Base-by-base conservation (phyloP, 148 eudicot species). In the Arbutus unedo region DNA sequence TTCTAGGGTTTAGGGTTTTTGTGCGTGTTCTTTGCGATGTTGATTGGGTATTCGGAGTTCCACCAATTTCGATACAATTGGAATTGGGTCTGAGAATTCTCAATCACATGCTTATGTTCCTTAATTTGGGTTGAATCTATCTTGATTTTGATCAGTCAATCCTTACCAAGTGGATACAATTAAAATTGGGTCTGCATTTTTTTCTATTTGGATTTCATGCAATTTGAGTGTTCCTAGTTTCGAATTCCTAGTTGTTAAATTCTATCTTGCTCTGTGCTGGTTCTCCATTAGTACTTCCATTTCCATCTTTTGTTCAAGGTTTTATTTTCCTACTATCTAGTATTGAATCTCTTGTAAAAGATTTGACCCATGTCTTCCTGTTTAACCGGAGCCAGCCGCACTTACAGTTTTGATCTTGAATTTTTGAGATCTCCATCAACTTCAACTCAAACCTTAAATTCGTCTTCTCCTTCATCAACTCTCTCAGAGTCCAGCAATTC, bases 381-480 rank as follows among this genome's bases (percentile, higher is more conserved):
- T 86, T 83, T 93, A 78, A 91, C 91, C 66, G 95, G 95, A 84
- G 98, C 93, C 47, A 91, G 95, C 13, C 66, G 91, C 25, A 64
- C 70, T 74, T 92, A 86, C 84, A 86, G 88, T 70, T 80, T 94
- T 21, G 95, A 92, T 86, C 90, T 95, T 19, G 97, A 93, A 14
- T 86, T 93, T 4, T 84, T 93, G 55, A 95, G 92, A 81, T 90
- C 97, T 25, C 87, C 95, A 47, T 89, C 93, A 31, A 87, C 90
- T 44, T 91, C 93, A 45, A 83, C 83, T 11, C 79, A 88, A 81
- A 85, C 89, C 53, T 91, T 91, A 13, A 91, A 92, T 62, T 91
- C 98, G 51, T 90, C 97, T 9, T 94, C 98, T 41, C 95, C 98
- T 10, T 93, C 98, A 55, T 94, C 97, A 6, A 93, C 98, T 76